Base-by-base conservation (phyloP, 331 rosid genomes). In the Cucumis variabilis region DNA sequence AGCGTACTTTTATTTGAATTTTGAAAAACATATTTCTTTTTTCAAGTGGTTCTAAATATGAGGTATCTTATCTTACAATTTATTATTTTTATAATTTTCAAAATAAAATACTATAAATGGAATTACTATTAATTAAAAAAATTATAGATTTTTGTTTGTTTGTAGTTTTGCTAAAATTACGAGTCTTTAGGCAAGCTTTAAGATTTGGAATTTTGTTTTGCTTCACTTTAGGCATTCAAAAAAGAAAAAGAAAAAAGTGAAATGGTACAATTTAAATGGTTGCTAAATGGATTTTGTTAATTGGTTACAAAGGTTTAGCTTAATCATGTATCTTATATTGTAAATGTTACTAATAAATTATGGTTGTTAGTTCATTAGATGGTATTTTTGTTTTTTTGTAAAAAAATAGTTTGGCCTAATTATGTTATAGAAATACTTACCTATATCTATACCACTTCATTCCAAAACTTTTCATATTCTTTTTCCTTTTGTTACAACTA, bases 21-120 rank as follows among this genome's bases (percentile, higher is more conserved):
- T 41, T 7, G 37, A 41, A 41, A 41, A 41, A 41, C 8, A 2
- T 0, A 6, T 41, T 41, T 41, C 7, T 41, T 7, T 7, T 41
- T 2, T 2, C 3, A 41, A 41, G 46, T 7, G 8, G 7, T 41
- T 41, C 8, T 8, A 41, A 41, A 41, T 41, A 41, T 41, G 46
- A 5, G 48, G 7, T 44, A 44, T 44, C 46, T 41, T 5, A 41
- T 48, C 14, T 11, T 10, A 48, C 53, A 9, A 11, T 48, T 48
- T 9, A 53, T 69, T 27, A 27, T 69, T 69, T n/a, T 27, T 69
- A 15, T 44, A 14, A 69, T 25, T 69, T 69, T 27, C 16, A 69
- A 27, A 69, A 69, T 69, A 25, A 69, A 69, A 70, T 70, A 28
- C 75, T 70, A 70, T 70, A 70, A 16, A 70, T 70, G 75, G 5